Percentiles rank a stretch among this genome's conserved stretches.
Conservation (phyloP, 139 green algal genomes). For the Diplosphaera chodatii region DNA sequence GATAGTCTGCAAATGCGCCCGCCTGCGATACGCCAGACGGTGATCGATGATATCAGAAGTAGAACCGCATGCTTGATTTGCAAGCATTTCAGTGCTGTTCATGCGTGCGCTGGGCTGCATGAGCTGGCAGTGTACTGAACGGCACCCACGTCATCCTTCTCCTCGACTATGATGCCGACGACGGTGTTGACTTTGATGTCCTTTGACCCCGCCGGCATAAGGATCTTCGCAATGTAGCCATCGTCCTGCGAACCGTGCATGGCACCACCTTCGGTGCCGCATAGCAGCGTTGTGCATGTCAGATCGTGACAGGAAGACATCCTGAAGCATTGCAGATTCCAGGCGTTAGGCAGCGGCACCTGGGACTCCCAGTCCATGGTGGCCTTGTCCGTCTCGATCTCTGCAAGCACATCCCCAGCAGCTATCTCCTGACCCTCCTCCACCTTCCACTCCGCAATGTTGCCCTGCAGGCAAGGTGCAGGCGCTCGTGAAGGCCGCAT, state of each 20-base stretch:
- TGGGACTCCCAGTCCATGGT: conserved; percentile 87
- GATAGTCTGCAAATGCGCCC: conserved; percentile 61
- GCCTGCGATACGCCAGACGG: no score
- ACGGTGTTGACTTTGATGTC: conserved; percentile 58
- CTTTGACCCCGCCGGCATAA: conserved; percentile 58
- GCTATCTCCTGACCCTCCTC: conserved; percentile 72
- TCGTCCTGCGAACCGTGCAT: conserved; percentile 67
- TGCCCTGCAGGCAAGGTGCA: conserved; percentile 71
- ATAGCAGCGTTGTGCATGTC: no score
- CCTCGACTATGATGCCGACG: conserved; percentile 72
- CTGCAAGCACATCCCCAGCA: conserved; percentile 82
- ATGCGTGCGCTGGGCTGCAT: background rate
- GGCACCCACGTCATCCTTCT: conserved; percentile 58
- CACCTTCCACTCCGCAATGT: conserved; percentile 89
- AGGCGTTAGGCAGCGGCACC: no score
- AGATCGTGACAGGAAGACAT: no score
- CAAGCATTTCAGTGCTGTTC: no score
- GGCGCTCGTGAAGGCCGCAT: no score
- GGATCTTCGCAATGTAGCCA: conserved; percentile 81
- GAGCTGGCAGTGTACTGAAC: background rate
- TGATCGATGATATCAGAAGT: no score
- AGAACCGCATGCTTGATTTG: no score
- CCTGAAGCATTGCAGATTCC: no score
- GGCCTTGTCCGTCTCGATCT: conserved; percentile 97
- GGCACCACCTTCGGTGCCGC: background rate